Conservation (phyloP, 768 basidiomycete genomes). For the Macrolepiota dolichaula region DNA sequence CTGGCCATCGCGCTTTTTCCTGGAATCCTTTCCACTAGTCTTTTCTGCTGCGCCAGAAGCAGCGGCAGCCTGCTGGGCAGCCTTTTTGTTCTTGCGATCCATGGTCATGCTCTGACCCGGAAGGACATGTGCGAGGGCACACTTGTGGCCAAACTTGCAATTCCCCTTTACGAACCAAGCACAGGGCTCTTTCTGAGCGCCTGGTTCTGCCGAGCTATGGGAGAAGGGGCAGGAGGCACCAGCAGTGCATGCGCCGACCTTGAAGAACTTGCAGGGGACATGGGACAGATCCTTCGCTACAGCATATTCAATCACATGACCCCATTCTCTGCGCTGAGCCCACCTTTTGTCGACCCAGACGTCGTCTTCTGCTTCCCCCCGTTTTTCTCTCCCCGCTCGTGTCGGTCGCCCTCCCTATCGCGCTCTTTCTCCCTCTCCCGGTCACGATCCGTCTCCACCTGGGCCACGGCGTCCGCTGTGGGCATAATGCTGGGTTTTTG, state of each 20-base stretch:
- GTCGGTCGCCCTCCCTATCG: conserved; percentile 20
- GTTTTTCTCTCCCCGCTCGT: conserved; percentile 20
- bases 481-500: conserved; percentile 19
- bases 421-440: conserved; percentile 23
- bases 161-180: conserved; percentile 95
- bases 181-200: conserved; percentile 77
- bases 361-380: conserved; percentile 26
- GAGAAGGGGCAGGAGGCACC: conserved; percentile 96
- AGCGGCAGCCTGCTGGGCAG: conserved; percentile 59
- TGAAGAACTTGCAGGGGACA: conserved; percentile 98
- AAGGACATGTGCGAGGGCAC: conserved; percentile 90
- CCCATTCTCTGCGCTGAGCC: neutral
- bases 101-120: conserved; percentile 94
- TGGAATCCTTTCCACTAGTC: conserved; percentile 30
- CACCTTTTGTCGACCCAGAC: conserved; percentile 26
- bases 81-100: conserved; percentile 97
- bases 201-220: conserved; percentile 69
- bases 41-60: conserved; percentile 26
- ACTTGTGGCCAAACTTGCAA: conserved; percentile 68
- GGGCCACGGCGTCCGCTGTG: conserved; percentile 15
- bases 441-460: conserved; percentile 25
- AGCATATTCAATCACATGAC: neutral
- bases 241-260: conserved; percentile 90
- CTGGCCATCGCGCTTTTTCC: conserved; percentile 31
- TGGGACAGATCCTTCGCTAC: conserved; percentile 86